Percentiles rank a stretch among this genome's conserved stretches.
phyloP scores from a whole-genome alignment of 2,329 filamentous ascomycete species.

The Lachnellula hyalina region DNA sequence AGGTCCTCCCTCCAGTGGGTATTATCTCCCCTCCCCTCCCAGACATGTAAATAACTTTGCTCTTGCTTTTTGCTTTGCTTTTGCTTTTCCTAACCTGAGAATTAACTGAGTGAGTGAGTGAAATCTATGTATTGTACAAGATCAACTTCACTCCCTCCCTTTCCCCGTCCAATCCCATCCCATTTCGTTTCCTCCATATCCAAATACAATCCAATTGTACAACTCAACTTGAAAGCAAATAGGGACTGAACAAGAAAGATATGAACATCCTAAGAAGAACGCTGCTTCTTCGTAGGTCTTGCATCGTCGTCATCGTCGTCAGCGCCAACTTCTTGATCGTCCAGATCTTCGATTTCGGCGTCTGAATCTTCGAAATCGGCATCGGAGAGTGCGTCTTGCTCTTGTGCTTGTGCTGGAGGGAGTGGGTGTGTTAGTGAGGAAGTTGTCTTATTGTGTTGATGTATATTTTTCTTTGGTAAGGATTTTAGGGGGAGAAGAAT shows the following conservation, averaged over 20 bases:
- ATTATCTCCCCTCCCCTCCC: too few species aligned
- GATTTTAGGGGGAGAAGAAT: too few species aligned
- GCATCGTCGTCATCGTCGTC: conserved; percentile 14
- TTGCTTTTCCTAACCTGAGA: too few species aligned
- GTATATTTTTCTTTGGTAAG: not conserved
- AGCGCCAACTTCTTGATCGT: not conserved
- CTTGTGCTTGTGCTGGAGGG: conserved; percentile 60
- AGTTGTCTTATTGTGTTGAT: not conserved
- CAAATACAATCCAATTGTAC: not conserved
- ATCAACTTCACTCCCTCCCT: too few species aligned
- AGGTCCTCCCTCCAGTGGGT: too few species aligned
- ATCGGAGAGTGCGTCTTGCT: conserved; percentile 62
- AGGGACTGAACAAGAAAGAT: too few species aligned
- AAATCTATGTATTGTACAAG: too few species aligned
- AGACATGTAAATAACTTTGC: too few species aligned
- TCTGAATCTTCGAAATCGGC: conserved; percentile 52
- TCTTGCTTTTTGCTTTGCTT: too few species aligned
- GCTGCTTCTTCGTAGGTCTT: conserved; percentile 38
- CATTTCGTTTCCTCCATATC: too few species aligned
- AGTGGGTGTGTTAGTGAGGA: conserved; percentile 33
- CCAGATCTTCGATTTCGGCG: not conserved
- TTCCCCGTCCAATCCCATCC: too few species aligned
- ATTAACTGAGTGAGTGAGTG: too few species aligned
- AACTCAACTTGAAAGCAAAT: conserved; percentile 22
- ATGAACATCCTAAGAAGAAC: conserved; percentile 17